phyloP scores from a whole-genome alignment of 176 grass and related monocot species.

The Phoenix dactylifera region DNA sequence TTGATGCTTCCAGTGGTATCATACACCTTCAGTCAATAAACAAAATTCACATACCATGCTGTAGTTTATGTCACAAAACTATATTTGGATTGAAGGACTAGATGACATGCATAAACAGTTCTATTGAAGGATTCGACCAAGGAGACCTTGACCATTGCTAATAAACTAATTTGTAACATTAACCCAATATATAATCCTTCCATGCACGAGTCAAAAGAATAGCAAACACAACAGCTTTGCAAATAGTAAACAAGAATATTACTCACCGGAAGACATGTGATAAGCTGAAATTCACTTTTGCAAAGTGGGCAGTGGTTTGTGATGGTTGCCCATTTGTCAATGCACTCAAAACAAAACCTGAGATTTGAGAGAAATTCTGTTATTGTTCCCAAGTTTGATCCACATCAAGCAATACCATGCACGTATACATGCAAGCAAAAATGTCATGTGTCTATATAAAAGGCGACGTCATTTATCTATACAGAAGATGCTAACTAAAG shows the following conservation, averaged over 20 bases:
- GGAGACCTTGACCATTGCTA: no score
- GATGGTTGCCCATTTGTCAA: constrained; percentile 92
- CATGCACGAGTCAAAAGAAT: no score
- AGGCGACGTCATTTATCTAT: no score
- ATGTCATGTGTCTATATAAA: no score
- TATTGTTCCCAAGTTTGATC: constrained; percentile 1
- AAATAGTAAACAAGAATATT: constrained; percentile 3
- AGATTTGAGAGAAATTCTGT: constrained; percentile 10
- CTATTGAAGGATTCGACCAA: no score
- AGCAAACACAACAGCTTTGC: background rate
- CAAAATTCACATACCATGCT: constrained; percentile 19
- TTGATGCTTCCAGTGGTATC: constrained; percentile 40
- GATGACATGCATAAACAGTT: no score
- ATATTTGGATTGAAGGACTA: no score
- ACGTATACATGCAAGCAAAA: no score
- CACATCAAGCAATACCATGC: no score
- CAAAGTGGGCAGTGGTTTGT: constrained; percentile 86
- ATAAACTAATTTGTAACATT: no score
- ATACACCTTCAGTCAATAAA: constrained; percentile 54
- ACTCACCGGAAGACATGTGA: constrained; percentile 76
- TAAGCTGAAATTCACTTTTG: constrained; percentile 67
- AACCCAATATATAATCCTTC: no score
- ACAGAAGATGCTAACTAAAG: no score
- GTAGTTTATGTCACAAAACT: constrained; percentile 5
- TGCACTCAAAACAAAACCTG: constrained; percentile 96